Evolutionary conservation across 1,139 yeast genomes (phyloP).

Genomic region (Geotrichum citri-aurantii): DNA sequence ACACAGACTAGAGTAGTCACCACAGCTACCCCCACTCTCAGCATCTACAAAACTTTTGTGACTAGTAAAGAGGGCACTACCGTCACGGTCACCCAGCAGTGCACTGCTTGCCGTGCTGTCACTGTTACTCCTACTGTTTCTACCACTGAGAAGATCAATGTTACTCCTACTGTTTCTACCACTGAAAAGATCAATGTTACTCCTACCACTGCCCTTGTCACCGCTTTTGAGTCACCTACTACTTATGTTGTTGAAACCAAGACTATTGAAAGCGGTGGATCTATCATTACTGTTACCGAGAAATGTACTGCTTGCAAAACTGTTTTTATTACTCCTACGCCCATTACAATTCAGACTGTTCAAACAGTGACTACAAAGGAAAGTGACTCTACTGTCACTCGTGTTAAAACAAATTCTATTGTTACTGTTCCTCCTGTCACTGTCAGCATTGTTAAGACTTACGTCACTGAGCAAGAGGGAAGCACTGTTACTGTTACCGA

Average conservation of each 20-base stretch:
- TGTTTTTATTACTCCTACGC: slow-evolving; percentile 6
- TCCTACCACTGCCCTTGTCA: neutral
- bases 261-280: neutral
- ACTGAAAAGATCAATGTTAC: neutral
- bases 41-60: neutral
- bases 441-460: slow-evolving; percentile 3
- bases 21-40: neutral
- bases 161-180: neutral
- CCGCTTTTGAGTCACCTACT: neutral
- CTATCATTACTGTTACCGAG: neutral
- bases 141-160: neutral
- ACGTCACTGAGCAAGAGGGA: slow-evolving; percentile 3
- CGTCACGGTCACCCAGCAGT: slow-evolving; percentile 2
- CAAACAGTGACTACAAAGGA: neutral
- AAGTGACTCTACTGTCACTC: slow-evolving; percentile 1
- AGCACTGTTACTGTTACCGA: slow-evolving; percentile 6
- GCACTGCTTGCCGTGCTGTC: slow-evolving; percentile 1
- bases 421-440: slow-evolving; percentile 7
- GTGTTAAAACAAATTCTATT: neutral
- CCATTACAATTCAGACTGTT: neutral
- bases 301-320: slow-evolving; percentile 6
- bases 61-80: slow-evolving; percentile 2
- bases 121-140: slow-evolving; percentile 6
- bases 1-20: neutral
- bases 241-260: slow-evolving; percentile 5